Percentiles rank a stretch among this genome's conserved stretches.
phyloP scores from a whole-genome alignment of 441 rosid species.

The Raphanus hybrid region DNA sequence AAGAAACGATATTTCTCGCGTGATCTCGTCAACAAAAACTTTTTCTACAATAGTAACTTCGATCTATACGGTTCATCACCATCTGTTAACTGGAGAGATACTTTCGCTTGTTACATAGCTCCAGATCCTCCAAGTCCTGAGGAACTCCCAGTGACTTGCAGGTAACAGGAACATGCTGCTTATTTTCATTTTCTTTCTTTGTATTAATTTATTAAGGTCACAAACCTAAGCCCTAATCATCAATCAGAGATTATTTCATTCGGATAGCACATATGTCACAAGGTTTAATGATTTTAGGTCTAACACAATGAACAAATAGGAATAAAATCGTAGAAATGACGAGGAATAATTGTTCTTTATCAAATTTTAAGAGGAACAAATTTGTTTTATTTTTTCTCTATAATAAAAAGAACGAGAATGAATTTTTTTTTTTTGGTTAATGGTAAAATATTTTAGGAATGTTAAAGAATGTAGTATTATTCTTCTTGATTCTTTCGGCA shows the following conservation, averaged over 20 bases:
- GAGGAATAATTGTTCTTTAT: too few species aligned
- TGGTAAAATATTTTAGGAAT: too few species aligned
- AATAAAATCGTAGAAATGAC: too few species aligned
- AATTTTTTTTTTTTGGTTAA: too few species aligned
- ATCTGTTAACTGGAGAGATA: constrained; percentile 20
- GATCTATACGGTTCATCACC: constrained; percentile 42
- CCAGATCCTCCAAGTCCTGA: constrained; percentile 39
- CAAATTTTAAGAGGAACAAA: too few species aligned
- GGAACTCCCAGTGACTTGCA: neutral
- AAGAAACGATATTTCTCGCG: constrained; percentile 42
- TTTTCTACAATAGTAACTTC: constrained; percentile 46
- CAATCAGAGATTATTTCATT: neutral
- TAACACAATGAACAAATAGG: too few species aligned
- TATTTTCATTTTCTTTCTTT: neutral
- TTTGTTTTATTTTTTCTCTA: too few species aligned
- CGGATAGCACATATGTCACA: neutral
- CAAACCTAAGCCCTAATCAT: neutral
- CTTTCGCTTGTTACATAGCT: constrained; percentile 42
- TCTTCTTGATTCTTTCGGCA: too few species aligned
- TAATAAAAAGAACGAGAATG: too few species aligned
- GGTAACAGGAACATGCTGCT: neutral
- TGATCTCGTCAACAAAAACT: constrained; percentile 28
- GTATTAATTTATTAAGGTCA: neutral
- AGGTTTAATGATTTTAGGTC: neutral
- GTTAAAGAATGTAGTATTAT: too few species aligned